phyloP scores from a whole-genome alignment of 495 filamentous ascomycete genomes.

The Xylaria nigripes region DNA sequence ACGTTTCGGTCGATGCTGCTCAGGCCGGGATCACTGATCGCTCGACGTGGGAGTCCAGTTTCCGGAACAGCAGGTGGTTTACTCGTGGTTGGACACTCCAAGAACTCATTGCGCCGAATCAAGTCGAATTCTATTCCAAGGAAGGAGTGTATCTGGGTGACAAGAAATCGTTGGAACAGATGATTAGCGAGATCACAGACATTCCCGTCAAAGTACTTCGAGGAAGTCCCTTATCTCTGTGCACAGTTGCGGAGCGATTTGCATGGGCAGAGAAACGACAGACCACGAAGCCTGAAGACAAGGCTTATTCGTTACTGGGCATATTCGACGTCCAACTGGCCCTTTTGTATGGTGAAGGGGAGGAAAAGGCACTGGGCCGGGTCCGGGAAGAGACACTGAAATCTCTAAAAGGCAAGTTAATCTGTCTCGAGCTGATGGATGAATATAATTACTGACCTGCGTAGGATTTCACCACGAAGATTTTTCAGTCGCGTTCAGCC shows the following conservation, averaged over 20 bases:
- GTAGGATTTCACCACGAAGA: neutral
- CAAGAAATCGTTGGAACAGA: neutral
- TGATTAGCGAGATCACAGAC: neutral
- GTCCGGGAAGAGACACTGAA: too few relatives aligned
- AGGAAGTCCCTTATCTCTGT: neutral
- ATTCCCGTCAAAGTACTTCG: neutral
- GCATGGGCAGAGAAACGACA: constrained; percentile 8
- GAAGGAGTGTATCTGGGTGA: neutral
- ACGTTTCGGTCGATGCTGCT: too few relatives aligned
- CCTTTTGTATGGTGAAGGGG: constrained; percentile 13
- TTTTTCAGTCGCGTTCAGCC: neutral
- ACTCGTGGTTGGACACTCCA: neutral
- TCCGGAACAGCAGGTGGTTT: neutral
- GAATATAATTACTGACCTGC: neutral
- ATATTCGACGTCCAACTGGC: constrained; percentile 12
- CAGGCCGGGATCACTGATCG: neutral
- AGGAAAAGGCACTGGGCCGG: too few relatives aligned
- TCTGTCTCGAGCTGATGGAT: too few relatives aligned
- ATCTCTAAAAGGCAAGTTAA: too few relatives aligned
- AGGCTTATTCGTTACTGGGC: constrained; percentile 9
- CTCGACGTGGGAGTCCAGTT: neutral
- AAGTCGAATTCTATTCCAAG: neutral
- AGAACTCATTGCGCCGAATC: neutral
- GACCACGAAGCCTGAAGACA: constrained; percentile 10
- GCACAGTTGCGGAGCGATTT: constrained; percentile 12